A percentile compares a stretch with the other conserved stretches of the same genome.
These are phyloP conservation scores for Diaporthe amygdali DNA, from an alignment of 2,329 filamentous ascomycete species.

Conservation along the genomic window DNA sequence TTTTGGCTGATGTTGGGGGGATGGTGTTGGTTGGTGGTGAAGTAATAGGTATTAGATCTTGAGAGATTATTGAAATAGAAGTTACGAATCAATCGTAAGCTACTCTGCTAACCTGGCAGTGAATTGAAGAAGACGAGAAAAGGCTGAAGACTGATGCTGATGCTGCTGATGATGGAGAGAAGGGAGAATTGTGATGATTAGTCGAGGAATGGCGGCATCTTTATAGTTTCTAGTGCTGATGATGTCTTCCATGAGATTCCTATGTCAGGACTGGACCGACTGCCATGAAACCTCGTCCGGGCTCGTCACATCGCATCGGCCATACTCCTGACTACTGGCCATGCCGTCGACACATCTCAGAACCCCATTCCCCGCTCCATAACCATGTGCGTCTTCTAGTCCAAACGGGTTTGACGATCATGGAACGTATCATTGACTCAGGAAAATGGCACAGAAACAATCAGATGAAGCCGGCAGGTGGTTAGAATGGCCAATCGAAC, in stretches of 20 bases:
- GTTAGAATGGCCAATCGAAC: background rate
- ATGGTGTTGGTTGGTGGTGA: background rate
- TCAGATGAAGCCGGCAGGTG: slow-evolving; percentile 19
- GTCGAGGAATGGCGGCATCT: background rate
- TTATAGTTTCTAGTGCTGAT: slow-evolving; percentile 4
- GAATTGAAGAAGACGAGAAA: background rate
- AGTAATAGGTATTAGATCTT: background rate
- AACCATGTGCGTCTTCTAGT: background rate
- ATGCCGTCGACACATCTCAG: background rate
- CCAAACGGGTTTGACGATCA: slow-evolving; percentile 19
- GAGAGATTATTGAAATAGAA: slow-evolving; percentile 12
- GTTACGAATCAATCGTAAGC: slow-evolving; percentile 23
- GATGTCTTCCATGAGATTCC: background rate
- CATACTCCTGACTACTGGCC: background rate
- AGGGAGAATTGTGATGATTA: background rate
- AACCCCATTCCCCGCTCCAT: background rate
- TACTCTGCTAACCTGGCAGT: slow-evolving; percentile 25
- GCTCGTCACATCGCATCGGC: background rate
- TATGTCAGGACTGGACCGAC: background rate
- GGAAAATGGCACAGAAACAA: background rate
- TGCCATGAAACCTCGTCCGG: background rate
- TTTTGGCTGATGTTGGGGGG: background rate
- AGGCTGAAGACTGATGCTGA: slow-evolving; percentile 22
- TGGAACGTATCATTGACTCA: slow-evolving; percentile 19
- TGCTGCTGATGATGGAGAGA: slow-evolving; percentile 23